Conservation (phyloP, 139 green algal genomes). For the Chlamydomonas applanata region DNA sequence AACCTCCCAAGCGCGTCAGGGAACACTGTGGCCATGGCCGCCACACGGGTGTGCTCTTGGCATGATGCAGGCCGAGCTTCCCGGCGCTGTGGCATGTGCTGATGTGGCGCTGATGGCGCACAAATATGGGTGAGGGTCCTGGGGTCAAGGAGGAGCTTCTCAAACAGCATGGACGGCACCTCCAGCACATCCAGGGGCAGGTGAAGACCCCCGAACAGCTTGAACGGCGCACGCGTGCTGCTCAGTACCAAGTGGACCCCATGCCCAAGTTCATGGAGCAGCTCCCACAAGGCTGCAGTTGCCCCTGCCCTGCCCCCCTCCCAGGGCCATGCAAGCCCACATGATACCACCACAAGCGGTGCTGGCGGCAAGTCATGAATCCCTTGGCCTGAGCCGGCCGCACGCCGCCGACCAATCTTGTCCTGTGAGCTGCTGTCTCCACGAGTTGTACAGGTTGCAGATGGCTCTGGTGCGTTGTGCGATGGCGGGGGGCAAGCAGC, state of each 20-base stretch:
- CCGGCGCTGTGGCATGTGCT: too few species aligned
- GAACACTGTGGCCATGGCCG: too few species aligned
- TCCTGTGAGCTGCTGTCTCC: too few species aligned
- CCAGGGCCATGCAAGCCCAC: slow-evolving; percentile 20
- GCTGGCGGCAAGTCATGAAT: too few species aligned
- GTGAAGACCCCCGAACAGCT: slow-evolving; percentile 21
- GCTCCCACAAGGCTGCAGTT: slow-evolving; percentile 13
- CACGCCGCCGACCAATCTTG: too few species aligned
- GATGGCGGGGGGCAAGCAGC: too few species aligned
- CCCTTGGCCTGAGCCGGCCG: neutral
- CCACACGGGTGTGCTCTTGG: too few species aligned
- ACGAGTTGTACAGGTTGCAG: too few species aligned
- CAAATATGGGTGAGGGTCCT: neutral
- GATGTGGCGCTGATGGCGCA: too few species aligned
- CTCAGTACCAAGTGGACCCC: slow-evolving; percentile 26
- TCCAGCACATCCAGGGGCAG: slow-evolving; percentile 27
- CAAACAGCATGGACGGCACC: slow-evolving; percentile 14
- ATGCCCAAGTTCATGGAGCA: slow-evolving; percentile 35
- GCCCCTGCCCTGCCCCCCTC: neutral
- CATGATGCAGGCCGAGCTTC: too few species aligned
- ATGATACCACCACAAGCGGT: slow-evolving; percentile 5
- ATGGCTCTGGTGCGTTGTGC: too few species aligned
- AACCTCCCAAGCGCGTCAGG: too few species aligned
- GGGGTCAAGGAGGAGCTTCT: neutral
- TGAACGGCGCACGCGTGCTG: neutral